phyloP scores from a whole-genome alignment of 2,329 filamentous ascomycete genomes.

The Sarocladium kiliense region DNA sequence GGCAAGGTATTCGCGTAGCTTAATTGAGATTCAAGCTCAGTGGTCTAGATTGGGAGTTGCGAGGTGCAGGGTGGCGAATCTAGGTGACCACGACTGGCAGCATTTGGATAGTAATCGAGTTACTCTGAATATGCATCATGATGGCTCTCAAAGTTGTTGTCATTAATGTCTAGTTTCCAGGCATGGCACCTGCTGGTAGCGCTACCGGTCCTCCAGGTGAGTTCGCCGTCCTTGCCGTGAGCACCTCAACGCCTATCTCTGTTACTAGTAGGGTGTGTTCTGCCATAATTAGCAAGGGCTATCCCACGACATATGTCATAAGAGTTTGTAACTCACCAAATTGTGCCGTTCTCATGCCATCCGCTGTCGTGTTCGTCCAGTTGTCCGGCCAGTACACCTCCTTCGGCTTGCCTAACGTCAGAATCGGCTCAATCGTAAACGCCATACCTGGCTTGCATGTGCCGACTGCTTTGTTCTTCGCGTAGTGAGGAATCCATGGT shows the following conservation, averaged over 20 bases:
- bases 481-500: conserved; percentile 94
- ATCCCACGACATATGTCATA: too few relatives aligned
- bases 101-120: too few relatives aligned
- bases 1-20: too few relatives aligned
- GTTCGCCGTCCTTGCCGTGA: conserved; percentile 66
- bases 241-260: conserved; percentile 72
- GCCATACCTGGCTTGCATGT: conserved; percentile 95
- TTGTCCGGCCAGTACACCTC: conserved; percentile 98
- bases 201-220: conserved; percentile 70
- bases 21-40: too few relatives aligned
- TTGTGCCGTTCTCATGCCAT: conserved; percentile 86
- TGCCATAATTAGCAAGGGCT: too few relatives aligned
- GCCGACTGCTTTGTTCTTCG: conserved; percentile 95
- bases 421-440: conserved; percentile 99
- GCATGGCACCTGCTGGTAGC: conserved; percentile 37
- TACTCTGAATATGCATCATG: too few relatives aligned
- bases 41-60: background rate
- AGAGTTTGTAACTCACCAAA: conserved; percentile 61
- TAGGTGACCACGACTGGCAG: too few relatives aligned
- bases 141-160: too few relatives aligned
- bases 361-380: conserved; percentile 92
- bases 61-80: background rate
- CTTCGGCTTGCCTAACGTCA: conserved; percentile 81
- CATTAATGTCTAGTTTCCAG: background rate
- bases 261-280: conserved; percentile 83